Evolutionary conservation across 2,329 filamentous ascomycete genomes (phyloP).

Genomic region (Dactylellina leptospora): DNA sequence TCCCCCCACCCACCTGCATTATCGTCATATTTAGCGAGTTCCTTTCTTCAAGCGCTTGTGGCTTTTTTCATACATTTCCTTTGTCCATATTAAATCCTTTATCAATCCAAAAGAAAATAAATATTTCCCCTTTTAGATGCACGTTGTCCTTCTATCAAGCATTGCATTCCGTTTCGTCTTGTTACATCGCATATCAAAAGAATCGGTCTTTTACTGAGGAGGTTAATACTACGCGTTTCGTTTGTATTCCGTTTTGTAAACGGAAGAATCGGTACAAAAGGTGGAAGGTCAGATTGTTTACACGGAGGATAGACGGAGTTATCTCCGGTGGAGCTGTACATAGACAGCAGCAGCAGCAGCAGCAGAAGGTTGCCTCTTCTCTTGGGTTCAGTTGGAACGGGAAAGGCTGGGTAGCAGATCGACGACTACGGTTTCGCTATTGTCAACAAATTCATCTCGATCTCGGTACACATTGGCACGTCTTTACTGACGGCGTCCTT

Average conservation of each 20-base stretch:
- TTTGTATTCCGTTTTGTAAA: constrained; percentile 53
- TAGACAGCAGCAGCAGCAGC: constrained; percentile 50
- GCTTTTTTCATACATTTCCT: constrained; percentile 46
- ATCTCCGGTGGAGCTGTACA: constrained; percentile 42
- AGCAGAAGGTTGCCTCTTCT: constrained; percentile 46
- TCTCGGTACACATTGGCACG: constrained; percentile 46
- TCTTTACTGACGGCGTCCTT: constrained; percentile 37
- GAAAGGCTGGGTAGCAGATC: constrained; percentile 52
- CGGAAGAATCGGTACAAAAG: constrained; percentile 29
- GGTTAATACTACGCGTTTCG: constrained; percentile 50
- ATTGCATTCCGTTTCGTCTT: constrained; percentile 48
- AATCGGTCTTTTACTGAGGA: constrained; percentile 52
- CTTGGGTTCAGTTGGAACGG: constrained; percentile 54
- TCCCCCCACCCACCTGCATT: constrained; percentile 37
- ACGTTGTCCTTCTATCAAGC: constrained; percentile 37
- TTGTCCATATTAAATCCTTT: constrained; percentile 46
- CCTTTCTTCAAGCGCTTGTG: constrained; percentile 46
- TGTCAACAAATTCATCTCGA: constrained; percentile 42
- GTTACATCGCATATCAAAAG: constrained; percentile 48
- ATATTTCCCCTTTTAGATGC: constrained; percentile 52
- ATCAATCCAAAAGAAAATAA: constrained; percentile 53
- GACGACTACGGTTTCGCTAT: constrained; percentile 47
- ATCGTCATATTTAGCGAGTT: constrained; percentile 53
- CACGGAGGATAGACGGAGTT: constrained; percentile 28
- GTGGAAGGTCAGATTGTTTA: constrained; percentile 52